Percentiles rank a stretch among this genome's conserved stretches.
Conservation (phyloP, 129 eudicot genomes). For the Chrysanthemum lavandulifolium region DNA sequence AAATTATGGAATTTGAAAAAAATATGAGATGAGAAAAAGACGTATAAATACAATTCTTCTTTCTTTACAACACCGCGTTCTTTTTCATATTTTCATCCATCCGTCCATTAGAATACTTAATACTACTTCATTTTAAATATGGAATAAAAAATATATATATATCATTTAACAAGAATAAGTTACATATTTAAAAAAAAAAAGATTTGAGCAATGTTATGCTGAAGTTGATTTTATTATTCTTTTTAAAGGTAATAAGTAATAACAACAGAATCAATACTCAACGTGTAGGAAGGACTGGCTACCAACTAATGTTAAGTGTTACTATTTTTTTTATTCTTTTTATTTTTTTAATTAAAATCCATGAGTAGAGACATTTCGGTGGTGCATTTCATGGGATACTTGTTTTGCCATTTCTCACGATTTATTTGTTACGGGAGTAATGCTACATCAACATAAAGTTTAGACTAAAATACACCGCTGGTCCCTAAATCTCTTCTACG, state of each 20-base stretch:
- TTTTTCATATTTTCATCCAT: background rate
- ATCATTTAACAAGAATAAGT: background rate
- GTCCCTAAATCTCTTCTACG: no score
- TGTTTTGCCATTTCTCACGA: no score
- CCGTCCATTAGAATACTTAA: background rate
- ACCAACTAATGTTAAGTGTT: background rate
- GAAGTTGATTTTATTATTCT: background rate
- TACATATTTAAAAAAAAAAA: background rate
- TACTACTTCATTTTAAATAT: background rate
- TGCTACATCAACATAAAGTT: no score
- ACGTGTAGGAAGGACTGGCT: background rate
- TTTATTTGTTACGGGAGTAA: no score
- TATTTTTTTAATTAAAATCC: no score
- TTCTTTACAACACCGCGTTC: background rate
- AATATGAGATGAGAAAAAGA: constrained; percentile 6
- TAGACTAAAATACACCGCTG: no score
- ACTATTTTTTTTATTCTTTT: no score
- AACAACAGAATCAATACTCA: background rate
- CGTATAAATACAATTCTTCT: constrained; percentile 4
- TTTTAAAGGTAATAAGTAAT: background rate
- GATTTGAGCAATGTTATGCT: background rate
- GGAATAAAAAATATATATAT: background rate
- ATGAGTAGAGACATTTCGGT: no score
- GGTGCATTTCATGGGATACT: no score
- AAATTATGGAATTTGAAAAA: constrained; percentile 13